Percentiles rank a stretch among this genome's conserved stretches.
Conservation (phyloP, 169 alveolate species). For the Plasmodium relictum region DNA sequence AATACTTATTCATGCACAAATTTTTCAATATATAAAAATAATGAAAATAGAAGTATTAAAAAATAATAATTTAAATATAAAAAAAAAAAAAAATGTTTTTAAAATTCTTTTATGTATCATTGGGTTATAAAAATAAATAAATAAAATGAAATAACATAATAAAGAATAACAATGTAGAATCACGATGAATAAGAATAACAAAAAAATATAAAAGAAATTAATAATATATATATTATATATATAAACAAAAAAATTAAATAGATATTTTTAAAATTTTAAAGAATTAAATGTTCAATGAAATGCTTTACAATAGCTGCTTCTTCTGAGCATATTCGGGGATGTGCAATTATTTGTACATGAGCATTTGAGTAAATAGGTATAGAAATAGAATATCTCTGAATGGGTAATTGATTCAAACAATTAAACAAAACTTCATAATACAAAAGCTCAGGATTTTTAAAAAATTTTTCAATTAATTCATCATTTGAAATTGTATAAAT, state of each 20-base stretch:
- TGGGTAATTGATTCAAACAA: conserved; percentile 54
- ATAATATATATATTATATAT: neutral
- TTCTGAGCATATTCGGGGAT: conserved; percentile 59
- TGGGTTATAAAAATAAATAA: neutral
- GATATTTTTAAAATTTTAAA: conserved; percentile 12
- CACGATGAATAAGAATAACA: neutral
- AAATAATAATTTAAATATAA: neutral
- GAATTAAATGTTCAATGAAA: conserved; percentile 59
- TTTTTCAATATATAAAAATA: neutral
- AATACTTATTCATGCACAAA: neutral
- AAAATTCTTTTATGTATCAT: neutral
- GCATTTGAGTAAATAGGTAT: conserved; percentile 68
- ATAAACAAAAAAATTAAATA: conserved; percentile 1
- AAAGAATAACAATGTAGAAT: neutral
- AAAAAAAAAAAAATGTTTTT: neutral
- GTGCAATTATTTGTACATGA: conserved; percentile 76
- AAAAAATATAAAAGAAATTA: neutral
- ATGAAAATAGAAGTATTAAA: neutral
- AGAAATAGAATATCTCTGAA: conserved; percentile 55
- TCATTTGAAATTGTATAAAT: conserved; percentile 67
- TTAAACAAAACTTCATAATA: conserved; percentile 65
- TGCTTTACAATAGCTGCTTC: conserved; percentile 69
- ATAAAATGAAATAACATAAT: neutral
- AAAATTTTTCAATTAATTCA: conserved; percentile 31
- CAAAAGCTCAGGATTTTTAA: conserved; percentile 57